phyloP scores from a whole-genome alignment of 73 alveolate species.

The Tetrahymena borealis region DNA sequence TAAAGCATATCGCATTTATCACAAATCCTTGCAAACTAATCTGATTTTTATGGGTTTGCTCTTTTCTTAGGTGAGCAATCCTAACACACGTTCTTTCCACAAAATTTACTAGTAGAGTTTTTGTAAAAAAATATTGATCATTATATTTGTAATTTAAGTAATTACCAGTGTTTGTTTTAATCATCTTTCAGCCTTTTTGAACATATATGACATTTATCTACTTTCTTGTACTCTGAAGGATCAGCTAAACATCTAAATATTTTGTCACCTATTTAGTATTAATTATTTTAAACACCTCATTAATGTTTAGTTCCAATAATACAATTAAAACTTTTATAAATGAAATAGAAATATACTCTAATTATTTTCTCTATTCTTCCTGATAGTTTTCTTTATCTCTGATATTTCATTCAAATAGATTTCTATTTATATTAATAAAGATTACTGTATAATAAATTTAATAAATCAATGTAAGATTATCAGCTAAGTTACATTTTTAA shows the following conservation, averaged over 20 bases:
- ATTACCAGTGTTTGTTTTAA: neutral
- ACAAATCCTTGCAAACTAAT: neutral
- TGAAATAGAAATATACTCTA: neutral
- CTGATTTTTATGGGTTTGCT: neutral
- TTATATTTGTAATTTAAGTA: neutral
- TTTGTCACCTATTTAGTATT: neutral
- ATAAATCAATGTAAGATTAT: too few relatives aligned
- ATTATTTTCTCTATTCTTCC: neutral
- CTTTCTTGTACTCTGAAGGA: neutral
- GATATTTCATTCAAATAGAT: neutral
- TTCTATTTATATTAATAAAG: neutral
- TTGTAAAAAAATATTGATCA: neutral
- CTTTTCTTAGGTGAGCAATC: neutral
- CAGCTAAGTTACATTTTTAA: too few relatives aligned
- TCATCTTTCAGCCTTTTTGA: neutral
- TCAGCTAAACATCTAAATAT: neutral
- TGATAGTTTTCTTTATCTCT: neutral
- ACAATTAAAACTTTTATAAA: neutral
- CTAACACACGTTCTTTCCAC: neutral
- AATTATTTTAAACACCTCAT: neutral
- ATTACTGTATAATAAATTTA: too few relatives aligned
- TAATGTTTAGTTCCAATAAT: neutral
- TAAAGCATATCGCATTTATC: neutral
- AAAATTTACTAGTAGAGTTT: neutral
- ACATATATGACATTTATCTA: neutral